Percentiles rank a stretch among this genome's conserved stretches.
Conservation (phyloP, 2,329 filamentous ascomycete genomes). For the Colletotrichum sublineola region DNA sequence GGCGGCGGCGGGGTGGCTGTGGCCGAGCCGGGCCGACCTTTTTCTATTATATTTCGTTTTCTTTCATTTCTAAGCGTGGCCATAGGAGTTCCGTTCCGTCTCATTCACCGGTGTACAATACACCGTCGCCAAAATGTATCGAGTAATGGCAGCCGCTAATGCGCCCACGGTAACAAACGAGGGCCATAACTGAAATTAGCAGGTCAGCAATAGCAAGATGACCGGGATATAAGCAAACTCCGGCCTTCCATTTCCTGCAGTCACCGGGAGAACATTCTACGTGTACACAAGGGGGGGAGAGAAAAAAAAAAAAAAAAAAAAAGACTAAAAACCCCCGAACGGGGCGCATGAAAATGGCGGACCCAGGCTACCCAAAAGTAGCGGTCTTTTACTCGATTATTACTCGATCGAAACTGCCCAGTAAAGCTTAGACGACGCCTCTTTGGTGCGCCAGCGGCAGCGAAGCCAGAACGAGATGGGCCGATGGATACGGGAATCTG, state of each 20-base stretch:
- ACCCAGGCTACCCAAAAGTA: constrained; percentile 13
- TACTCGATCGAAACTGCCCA: constrained; percentile 61
- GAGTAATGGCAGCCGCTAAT: constrained; percentile 22
- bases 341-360: constrained; percentile 20
- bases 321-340: neutral
- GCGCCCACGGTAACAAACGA: constrained; percentile 6
- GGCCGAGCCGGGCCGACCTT: constrained; percentile 4
- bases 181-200: neutral
- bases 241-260: neutral
- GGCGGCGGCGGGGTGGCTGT: neutral
- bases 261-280: constrained; percentile 5
- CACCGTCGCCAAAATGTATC: constrained; percentile 22
- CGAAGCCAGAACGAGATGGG: neutral
- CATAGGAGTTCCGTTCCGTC: accelerated
- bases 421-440: constrained; percentile 27
- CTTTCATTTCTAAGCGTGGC: neutral
- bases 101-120: neutral
- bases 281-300: too few relatives aligned
- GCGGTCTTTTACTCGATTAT: constrained; percentile 53
- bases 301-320: neutral
- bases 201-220: neutral
- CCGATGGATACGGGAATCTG: constrained; percentile 14
- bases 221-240: neutral
- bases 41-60: neutral
- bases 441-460: constrained; percentile 12